Percentiles rank a stretch among this genome's conserved stretches.
Conservation (phyloP, 176 grass and related monocot species). For the Luzula sylvatica region DNA sequence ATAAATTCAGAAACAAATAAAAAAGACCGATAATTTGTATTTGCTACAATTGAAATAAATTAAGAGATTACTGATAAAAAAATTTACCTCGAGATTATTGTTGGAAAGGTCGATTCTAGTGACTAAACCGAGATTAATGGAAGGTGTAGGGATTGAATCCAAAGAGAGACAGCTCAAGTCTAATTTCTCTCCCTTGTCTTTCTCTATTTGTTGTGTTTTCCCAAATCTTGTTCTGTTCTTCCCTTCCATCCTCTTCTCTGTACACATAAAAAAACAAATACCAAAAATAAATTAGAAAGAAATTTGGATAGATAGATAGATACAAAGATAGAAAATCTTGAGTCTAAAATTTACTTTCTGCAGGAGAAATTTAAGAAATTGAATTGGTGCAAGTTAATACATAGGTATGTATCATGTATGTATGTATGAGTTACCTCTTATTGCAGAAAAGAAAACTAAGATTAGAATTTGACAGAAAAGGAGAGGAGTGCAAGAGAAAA, state of each 20-base stretch:
- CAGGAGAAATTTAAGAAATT: not conserved
- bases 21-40: too few species aligned
- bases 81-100: slow-evolving; percentile 71
- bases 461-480: too few species aligned
- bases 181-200: too few species aligned
- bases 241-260: slow-evolving; percentile 12
- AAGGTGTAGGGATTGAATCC: slow-evolving; percentile 62
- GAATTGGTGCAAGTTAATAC: not conserved
- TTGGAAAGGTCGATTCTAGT: slow-evolving; percentile 89
- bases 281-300: not conserved
- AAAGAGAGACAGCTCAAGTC: slow-evolving; percentile 74
- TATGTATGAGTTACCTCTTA: not conserved
- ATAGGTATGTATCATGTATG: not conserved
- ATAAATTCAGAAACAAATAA: too few species aligned
- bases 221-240: slow-evolving; percentile 33
- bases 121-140: slow-evolving; percentile 48
- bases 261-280: not conserved
- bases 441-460: too few species aligned
- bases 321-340: not conserved
- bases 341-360: not conserved
- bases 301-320: too few species aligned
- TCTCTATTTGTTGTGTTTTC: slow-evolving; percentile 24
- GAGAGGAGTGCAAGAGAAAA: too few species aligned
- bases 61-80: not conserved
- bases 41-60: not conserved